A percentile compares a stretch with the other conserved stretches of the same genome.
Evolutionary conservation across 495 filamentous ascomycete species (phyloP).

Genomic region (Aspergillus egyptiacus): DNA sequence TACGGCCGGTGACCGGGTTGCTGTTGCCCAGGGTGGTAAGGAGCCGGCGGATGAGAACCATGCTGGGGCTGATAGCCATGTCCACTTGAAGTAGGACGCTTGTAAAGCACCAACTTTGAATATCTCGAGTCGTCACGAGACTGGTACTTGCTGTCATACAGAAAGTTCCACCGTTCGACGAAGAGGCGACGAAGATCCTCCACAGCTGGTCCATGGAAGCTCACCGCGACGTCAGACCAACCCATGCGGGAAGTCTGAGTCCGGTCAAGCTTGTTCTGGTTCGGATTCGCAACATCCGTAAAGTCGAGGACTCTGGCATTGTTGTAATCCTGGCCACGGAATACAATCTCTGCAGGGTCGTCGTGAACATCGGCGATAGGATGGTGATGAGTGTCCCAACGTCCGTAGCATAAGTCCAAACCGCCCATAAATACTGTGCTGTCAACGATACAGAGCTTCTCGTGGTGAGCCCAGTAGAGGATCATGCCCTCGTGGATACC

Average conservation of each 20-base stretch:
- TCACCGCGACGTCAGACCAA: conserved; percentile 85
- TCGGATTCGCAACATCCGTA: conserved; percentile 72
- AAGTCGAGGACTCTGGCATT: conserved; percentile 88
- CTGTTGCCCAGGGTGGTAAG: conserved; percentile 1
- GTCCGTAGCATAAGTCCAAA: conserved; percentile 55
- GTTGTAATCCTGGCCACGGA: conserved; percentile 93
- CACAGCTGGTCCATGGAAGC: conserved; percentile 71
- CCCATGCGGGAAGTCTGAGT: conserved; percentile 82
- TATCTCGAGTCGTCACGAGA: conserved; percentile 60
- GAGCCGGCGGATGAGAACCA: no score
- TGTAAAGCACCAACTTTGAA: conserved; percentile 41
- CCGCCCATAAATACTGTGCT: conserved; percentile 81
- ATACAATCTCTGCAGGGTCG: conserved; percentile 66
- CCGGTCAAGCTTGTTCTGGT: conserved; percentile 82
- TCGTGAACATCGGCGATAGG: conserved; percentile 83
- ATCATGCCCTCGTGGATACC: conserved; percentile 75
- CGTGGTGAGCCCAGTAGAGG: conserved; percentile 93
- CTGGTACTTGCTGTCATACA: conserved; percentile 77
- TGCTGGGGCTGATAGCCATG: no score
- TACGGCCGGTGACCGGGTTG: conserved; percentile 8
- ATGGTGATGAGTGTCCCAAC: conserved; percentile 65
- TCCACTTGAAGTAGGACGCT: conserved; percentile 20
- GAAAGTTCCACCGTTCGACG: conserved; percentile 87
- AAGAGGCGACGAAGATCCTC: conserved; percentile 77
- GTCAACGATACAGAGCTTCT: conserved; percentile 86